Base-by-base conservation (phyloP, 78 protist species). In the Cavenderia fasciculata region DNA sequence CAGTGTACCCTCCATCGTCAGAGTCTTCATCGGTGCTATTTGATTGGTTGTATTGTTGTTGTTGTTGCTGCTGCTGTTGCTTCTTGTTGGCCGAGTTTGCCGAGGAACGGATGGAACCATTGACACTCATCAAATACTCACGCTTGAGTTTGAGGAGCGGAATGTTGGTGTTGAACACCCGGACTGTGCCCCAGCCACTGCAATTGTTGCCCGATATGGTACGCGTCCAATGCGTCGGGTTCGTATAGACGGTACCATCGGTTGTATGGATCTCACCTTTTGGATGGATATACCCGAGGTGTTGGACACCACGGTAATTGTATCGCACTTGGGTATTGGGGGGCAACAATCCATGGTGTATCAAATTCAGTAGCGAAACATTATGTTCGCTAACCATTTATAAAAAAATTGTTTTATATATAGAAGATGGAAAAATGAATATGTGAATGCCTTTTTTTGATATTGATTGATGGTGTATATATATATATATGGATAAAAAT, bases 301-400 rank as follows among this genome's bases (percentile, higher is more conserved):
- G 36, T 66, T 68, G 74, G 19, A 78, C 66, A 36, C 88, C 88
- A 36, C 88, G 46, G 41, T 78, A 78, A 65, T 68, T 52, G 51
- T 78, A 78, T 62, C 74, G 70, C 0, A 78, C 88, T 21, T 78
- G 68, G 21, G 73, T 68, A 54, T 78, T 65, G 34, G 68, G 65
- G 6, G 38, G 36, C 46, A 78, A 41, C 4, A 78, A 46, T 25
- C 88, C 88, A 65, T 65, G 40, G 40, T 78, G 29, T 41, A 78
- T 65, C 3, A 78, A 49, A 66, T 78, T 65, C 25, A 68, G 21
- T 6, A 78, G 51, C n/a, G 88, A 27, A 21, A 78, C 88, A 66
- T 78, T 78, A 46, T 78, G 88, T 78, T 78, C 88, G 38, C 74
- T 78, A 23, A 78, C 88, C 88, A 78, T 78, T 40, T 63, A n/a